Evolutionary conservation across 352 stramenopile genomes (phyloP), one percentile per base, ranked within the genome.

Genomic region (Pilasporangium apinafurcum): DNA sequence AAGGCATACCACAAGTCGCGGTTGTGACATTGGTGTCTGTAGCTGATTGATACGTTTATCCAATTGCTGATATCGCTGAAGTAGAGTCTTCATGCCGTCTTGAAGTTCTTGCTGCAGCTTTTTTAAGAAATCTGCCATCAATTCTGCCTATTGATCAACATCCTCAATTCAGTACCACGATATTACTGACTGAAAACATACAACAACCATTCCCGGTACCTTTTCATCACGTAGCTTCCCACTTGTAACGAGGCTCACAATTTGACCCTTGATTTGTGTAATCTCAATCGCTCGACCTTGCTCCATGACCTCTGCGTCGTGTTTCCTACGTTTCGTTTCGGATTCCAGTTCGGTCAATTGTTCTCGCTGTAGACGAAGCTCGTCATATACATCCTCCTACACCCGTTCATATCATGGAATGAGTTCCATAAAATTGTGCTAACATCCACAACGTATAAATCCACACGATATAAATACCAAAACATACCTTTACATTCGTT

Each of bases 241-340:
- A 18, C 59, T 84, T 5, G 82, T 66, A 9, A 82, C 62, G 16
- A 91, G 47, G 31, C 70, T 77, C 3, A 88, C 70, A 38, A 90
- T 68, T 28, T 92, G 70, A 0, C 65, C 72, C 48, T 83, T 84
- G 35, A 90, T 68, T 42, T 89, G 74, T 32, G 71, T 71, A n/a
- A 89, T 68, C 40, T 92, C 82, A 25, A 87, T 68, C 14, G 65
- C 67, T 6, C 74, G 70, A 26, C 59, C 64, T 53, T 93, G 74
- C 37, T 93, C 82, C 43, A 86, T 63, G 26, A 93, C 56, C n/a
- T 90, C 79, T 2, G 70, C 58, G 44, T 93, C 82, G 51, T 92
- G 82, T 38, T 75, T 70, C 9, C 77, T 62, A 14, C 64, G 68
- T 29, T 79, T 87, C 7, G 68, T 68, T 21, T 90, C 82, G 0